Evolutionary conservation across 257 asterid genomes (phyloP).

Genomic region (Solanum pimpinellifolium): DNA sequence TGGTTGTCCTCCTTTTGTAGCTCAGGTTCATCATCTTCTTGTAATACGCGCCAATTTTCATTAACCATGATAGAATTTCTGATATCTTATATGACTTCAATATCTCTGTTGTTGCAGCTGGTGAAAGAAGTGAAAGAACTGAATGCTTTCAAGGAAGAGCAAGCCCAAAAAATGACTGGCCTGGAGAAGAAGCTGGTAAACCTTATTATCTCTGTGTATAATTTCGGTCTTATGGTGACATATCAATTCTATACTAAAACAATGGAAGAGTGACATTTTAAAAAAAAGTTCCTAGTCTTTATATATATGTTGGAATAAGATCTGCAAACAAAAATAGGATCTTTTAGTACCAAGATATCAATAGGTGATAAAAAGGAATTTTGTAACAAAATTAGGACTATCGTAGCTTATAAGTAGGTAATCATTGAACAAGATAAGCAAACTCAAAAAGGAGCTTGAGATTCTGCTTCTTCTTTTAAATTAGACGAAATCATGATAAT

Average conservation of each 20-base stretch:
- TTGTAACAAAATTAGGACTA: background rate
- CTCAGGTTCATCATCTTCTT: conserved; percentile 36
- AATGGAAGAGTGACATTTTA: background rate
- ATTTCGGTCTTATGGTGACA: background rate
- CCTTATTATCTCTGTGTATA: background rate
- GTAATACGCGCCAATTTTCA: background rate
- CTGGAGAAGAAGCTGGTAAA: conserved; percentile 63
- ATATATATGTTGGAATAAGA: background rate
- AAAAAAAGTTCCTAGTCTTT: background rate
- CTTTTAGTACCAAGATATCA: background rate
- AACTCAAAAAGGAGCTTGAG: background rate
- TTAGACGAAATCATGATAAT: background rate
- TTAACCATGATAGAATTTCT: background rate
- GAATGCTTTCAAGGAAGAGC: conserved; percentile 33
- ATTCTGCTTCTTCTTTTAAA: background rate
- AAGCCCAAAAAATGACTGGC: conserved; percentile 24
- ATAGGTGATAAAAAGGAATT: background rate
- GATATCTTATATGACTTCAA: background rate
- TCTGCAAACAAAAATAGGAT: background rate
- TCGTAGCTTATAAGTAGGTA: background rate
- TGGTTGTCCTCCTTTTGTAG: conserved; percentile 25
- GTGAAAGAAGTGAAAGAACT: conserved; percentile 40
- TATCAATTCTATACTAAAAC: no score
- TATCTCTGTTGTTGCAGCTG: conserved; percentile 24
- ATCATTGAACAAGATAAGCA: background rate